Percentiles rank a stretch among this genome's conserved stretches.
These are phyloP conservation scores for Colletotrichum cereale DNA, from an alignment of 2,329 filamentous ascomycete species.

Conservation along the genomic window DNA sequence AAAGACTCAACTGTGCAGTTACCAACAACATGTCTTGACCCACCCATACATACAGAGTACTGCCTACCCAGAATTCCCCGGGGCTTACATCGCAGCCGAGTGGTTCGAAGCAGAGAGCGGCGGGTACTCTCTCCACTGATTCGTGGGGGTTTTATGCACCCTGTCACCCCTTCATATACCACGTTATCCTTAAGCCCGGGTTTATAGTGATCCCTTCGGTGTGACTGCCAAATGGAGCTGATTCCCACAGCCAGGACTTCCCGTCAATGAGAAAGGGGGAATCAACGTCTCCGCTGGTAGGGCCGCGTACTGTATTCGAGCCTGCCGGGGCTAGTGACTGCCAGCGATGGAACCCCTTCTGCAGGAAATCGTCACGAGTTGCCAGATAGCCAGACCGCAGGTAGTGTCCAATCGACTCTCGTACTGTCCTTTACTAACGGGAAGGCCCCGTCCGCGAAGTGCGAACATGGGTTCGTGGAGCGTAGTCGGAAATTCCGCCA, in stretches of 20 bases:
- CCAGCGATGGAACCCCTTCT: constrained; percentile 22
- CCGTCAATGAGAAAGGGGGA: constrained; percentile 23
- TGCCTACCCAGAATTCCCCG: constrained; percentile 4
- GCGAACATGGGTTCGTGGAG: not conserved
- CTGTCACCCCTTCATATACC: constrained; percentile 35
- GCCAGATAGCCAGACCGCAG: not conserved
- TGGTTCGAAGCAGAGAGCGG: constrained; percentile 26
- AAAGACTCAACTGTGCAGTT: constrained; percentile 6
- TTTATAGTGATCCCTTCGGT: constrained; percentile 26
- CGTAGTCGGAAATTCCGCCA: constrained; percentile 27
- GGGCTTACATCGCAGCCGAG: constrained; percentile 22
- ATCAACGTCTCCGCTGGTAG: constrained; percentile 28
- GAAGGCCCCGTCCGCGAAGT: constrained; percentile 13
- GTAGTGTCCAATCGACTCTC: constrained; percentile 22
- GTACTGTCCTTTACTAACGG: not conserved
- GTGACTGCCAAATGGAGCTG: constrained; percentile 21
- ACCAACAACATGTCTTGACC: constrained; percentile 8
- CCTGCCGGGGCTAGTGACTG: constrained; percentile 15
- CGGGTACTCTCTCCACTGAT: constrained; percentile 27
- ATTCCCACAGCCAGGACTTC: not conserved
- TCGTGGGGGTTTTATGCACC: constrained; percentile 33
- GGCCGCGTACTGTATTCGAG: constrained; percentile 7
- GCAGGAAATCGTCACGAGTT: constrained; percentile 18
- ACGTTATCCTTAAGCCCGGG: constrained; percentile 9
- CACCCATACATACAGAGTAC: constrained; percentile 10